Conservation (phyloP, 192 early-diverging fungal species). For the Tieghemiomyces parasiticus region DNA sequence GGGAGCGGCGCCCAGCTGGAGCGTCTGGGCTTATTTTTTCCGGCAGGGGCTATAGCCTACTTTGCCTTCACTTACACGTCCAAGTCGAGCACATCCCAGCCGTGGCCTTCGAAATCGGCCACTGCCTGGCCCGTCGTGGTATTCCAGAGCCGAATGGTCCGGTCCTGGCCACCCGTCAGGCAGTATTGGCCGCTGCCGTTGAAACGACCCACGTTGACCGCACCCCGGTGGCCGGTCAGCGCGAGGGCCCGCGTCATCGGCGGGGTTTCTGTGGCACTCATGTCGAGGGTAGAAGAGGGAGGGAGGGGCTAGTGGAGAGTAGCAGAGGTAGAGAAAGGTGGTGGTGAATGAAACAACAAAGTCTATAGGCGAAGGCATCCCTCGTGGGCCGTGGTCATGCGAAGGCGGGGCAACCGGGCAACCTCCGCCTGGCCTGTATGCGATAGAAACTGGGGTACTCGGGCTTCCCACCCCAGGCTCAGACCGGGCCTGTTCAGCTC, state of each 20-base stretch:
- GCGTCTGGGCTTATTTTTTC: too few relatives aligned
- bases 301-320: background rate
- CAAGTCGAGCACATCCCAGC: constrained; percentile 61
- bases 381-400: too few relatives aligned
- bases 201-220: constrained; percentile 49
- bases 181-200: constrained; percentile 66
- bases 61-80: constrained; percentile 49
- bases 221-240: constrained; percentile 46
- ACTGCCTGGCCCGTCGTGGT: constrained; percentile 48
- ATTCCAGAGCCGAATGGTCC: constrained; percentile 51
- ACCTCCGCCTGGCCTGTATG: too few relatives aligned
- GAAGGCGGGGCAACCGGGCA: too few relatives aligned
- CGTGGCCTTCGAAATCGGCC: constrained; percentile 71
- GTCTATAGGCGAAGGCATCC: too few relatives aligned
- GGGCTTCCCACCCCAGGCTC: too few relatives aligned
- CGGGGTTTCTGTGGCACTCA: constrained; percentile 5
- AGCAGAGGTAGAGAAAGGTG: background rate
- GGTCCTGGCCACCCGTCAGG: constrained; percentile 67
- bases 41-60: too few relatives aligned
- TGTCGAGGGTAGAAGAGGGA: background rate
- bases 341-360: too few relatives aligned
- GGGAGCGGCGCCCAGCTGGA: too few relatives aligned
- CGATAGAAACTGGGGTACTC: too few relatives aligned
- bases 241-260: constrained; percentile 19
- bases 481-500: too few relatives aligned